A percentile compares a stretch with the other conserved stretches of the same genome.
Conservation (phyloP, 108 stramenopile genomes). For the Cyclostephanos invisitatus region DNA sequence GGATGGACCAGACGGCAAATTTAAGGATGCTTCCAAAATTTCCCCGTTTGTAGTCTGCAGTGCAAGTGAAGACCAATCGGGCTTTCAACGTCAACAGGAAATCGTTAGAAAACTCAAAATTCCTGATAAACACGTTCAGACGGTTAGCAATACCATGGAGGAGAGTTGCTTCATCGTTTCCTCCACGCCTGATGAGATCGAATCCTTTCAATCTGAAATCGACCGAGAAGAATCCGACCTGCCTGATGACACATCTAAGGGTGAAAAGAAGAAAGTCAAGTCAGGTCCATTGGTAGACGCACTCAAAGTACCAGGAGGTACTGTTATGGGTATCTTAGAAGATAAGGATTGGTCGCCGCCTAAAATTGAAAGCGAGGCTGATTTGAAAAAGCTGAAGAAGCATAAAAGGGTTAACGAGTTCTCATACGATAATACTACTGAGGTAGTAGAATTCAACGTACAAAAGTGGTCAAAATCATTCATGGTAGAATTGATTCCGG, state of each 20-base stretch:
- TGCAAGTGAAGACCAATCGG: constrained; percentile 21
- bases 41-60: constrained; percentile 39
- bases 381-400: constrained; percentile 6
- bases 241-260: neutral
- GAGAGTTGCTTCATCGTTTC: constrained; percentile 37
- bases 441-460: neutral
- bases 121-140: constrained; percentile 17
- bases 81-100: constrained; percentile 21
- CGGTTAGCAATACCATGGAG: constrained; percentile 38
- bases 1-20: neutral
- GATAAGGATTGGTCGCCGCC: constrained; percentile 25
- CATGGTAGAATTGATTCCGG: constrained; percentile 37
- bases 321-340: constrained; percentile 15
- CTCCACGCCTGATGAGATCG: constrained; percentile 14
- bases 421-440: constrained; percentile 9
- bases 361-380: neutral
- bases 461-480: constrained; percentile 26
- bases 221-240: neutral
- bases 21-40: neutral
- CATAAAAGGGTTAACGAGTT: neutral
- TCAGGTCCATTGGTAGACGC: constrained; percentile 42
- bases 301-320: constrained; percentile 34
- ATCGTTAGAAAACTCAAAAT: constrained; percentile 12
- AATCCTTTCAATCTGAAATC: constrained; percentile 1
- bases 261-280: constrained; percentile 5